Conservation (phyloP, 306 rosid genomes). For the Dryas drummondii region DNA sequence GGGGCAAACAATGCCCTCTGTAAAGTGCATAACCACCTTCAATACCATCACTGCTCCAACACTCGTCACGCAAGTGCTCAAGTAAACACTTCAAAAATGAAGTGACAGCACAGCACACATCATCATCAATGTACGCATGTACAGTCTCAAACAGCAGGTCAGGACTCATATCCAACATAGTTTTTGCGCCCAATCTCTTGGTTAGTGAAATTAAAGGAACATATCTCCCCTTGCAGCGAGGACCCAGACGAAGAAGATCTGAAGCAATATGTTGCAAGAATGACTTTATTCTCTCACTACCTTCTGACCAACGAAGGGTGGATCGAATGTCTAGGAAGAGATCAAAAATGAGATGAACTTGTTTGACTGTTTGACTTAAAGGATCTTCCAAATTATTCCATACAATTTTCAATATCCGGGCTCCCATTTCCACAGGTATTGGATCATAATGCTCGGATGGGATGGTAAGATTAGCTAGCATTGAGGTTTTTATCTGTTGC, state of each 20-base stretch:
- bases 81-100: slow-evolving; percentile 83
- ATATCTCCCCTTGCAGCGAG: slow-evolving; percentile 93
- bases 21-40: slow-evolving; percentile 78
- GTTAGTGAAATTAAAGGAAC: slow-evolving; percentile 84
- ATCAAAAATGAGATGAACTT: slow-evolving; percentile 87
- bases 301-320: slow-evolving; percentile 67
- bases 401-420: slow-evolving; percentile 68
- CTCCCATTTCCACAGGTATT: slow-evolving; percentile 75
- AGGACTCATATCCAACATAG: slow-evolving; percentile 66
- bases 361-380: slow-evolving; percentile 93
- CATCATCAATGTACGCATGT: slow-evolving; percentile 83
- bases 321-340: slow-evolving; percentile 89
- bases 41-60: slow-evolving; percentile 83
- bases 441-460: slow-evolving; percentile 52
- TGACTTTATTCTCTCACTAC: slow-evolving; percentile 56
- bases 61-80: slow-evolving; percentile 84
- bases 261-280: slow-evolving; percentile 67
- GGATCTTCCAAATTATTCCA: slow-evolving; percentile 98
- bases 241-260: slow-evolving; percentile 76
- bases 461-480: slow-evolving; percentile 52
- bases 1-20: slow-evolving; percentile 77
- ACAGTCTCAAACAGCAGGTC: slow-evolving; percentile 56
- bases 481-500: slow-evolving; percentile 80
- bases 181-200: slow-evolving; percentile 82
- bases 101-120: slow-evolving; percentile 92